Evolutionary conservation across 2,329 filamentous ascomycete species (phyloP).

Genomic region (Pseudogymnoascus sp.): DNA sequence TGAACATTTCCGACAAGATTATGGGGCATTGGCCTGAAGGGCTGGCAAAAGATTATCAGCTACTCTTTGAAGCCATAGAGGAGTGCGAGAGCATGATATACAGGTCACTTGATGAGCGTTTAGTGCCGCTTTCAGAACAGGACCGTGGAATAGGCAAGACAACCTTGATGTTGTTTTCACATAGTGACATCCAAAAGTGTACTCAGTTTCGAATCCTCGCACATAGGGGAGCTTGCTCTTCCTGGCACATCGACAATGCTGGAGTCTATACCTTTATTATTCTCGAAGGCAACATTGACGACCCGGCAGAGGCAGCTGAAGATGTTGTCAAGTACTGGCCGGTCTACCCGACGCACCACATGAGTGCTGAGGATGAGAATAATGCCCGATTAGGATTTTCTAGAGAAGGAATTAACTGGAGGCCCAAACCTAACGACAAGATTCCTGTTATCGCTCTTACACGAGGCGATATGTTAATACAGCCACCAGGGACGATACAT

Average conservation of each 20-base stretch:
- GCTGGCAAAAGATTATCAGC: conserved; percentile 8
- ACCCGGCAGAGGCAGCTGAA: neutral
- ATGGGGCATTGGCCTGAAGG: conserved; percentile 9
- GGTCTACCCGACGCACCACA: neutral
- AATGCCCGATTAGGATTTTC: neutral
- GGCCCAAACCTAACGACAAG: conserved; percentile 2
- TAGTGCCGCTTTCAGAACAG: neutral
- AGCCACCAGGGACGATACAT: conserved; percentile 10
- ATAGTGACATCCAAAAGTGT: conserved; percentile 10
- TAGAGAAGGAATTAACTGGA: conserved; percentile 6
- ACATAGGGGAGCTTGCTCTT: conserved; percentile 7
- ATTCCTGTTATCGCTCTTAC: conserved; percentile 9
- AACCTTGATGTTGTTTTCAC: neutral
- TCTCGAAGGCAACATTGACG: conserved; percentile 4
- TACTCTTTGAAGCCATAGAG: conserved; percentile 10
- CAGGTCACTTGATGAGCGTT: neutral
- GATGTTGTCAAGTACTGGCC: conserved; percentile 13
- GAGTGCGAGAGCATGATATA: conserved; percentile 5
- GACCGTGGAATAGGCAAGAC: conserved; percentile 9
- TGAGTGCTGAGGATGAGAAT: neutral
- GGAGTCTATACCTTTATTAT: conserved; percentile 9
- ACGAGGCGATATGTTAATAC: conserved; percentile 9
- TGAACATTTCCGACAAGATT: conserved; percentile 7
- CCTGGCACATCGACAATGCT: conserved; percentile 11
- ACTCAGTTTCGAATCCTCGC: conserved; percentile 10